Base-by-base conservation (phyloP, 2,329 filamentous ascomycete species). In the Aspergillus proliferans region DNA sequence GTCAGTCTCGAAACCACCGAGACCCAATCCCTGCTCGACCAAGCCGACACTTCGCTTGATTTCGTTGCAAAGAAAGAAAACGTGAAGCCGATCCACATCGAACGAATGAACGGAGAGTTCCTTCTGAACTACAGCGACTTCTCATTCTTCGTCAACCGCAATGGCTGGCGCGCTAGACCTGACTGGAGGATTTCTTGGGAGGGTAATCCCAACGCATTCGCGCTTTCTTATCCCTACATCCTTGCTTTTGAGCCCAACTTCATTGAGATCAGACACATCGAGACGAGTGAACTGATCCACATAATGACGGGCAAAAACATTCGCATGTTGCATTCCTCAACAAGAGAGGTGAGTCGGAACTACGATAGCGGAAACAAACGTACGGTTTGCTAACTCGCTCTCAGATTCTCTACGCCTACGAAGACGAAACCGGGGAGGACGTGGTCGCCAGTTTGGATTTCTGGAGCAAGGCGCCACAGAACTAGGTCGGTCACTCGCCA, bases 181-280 rank as follows among this genome's bases (percentile, higher is more conserved):
- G 93, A 98, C 70, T 98, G 93, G 93, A 85, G 87, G 61, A 95
- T 98, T 64, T 87, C 92, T 55, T 98, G 93, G 93, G 93, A 98
- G 74, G 93, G 93, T 49, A 88, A 84, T 41, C 93, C 93, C 38
- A 86, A 89, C 61, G 86, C 85, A 50, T 98, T 98, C 70, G 93
- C 93, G 1, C 84, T 97, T 47, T 95, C 90, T 58, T 94, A 94
- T 63, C 93, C 93, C 43, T 98, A 94, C 79, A 96, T 98, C 55
- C 76, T 98, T 61, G 93, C 92, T 0, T 98, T 98, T 68, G 93
- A 98, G 72, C 84, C 90, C 34, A 95, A 93, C 64, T 98, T 98
- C 65, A 94, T 98, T 59, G 93, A 98, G 73, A 87, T 98, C 60
- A 81, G 93, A 57, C 88, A 95, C 66, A 92, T 96, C 68, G 93